These are phyloP conservation scores for Penicillium waksmanii DNA, from an alignment of 495 filamentous ascomycete genomes.

Conservation along the genomic window DNA sequence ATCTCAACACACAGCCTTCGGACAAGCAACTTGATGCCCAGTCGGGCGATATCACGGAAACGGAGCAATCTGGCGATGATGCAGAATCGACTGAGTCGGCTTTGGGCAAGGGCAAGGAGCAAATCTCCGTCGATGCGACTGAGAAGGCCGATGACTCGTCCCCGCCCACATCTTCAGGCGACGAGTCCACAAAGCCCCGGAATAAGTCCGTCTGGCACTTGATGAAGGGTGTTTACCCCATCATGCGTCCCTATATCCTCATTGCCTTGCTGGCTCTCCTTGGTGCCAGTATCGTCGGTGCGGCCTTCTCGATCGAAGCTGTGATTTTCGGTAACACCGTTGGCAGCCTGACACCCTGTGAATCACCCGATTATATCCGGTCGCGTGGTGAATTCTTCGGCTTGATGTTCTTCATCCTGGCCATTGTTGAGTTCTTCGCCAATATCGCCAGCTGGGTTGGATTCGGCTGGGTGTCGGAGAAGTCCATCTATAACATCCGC, in stretches of 20 bases:
- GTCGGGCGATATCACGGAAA: slow-evolving; percentile 25
- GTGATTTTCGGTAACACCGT: slow-evolving; percentile 60
- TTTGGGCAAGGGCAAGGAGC: slow-evolving; percentile 19
- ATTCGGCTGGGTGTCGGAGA: slow-evolving; percentile 57
- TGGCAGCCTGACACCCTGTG: slow-evolving; percentile 48
- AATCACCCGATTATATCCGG: slow-evolving; percentile 38
- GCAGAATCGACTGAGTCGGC: slow-evolving; percentile 23
- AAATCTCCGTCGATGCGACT: slow-evolving; percentile 12
- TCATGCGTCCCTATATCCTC: slow-evolving; percentile 42
- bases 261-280: slow-evolving; percentile 41
- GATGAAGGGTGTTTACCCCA: slow-evolving; percentile 34
- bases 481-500: slow-evolving; percentile 51
- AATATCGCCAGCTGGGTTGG: slow-evolving; percentile 52
- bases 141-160: slow-evolving; percentile 31
- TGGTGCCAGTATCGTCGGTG: slow-evolving; percentile 49
- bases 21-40: slow-evolving; percentile 37
- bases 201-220: slow-evolving; percentile 38
- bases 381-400: slow-evolving; percentile 52
- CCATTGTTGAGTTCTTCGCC: slow-evolving; percentile 56
- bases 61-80: slow-evolving; percentile 25
- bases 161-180: neutral
- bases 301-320: slow-evolving; percentile 53
- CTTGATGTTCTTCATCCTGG: slow-evolving; percentile 58
- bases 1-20: slow-evolving; percentile 58
- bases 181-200: slow-evolving; percentile 35